These are phyloP conservation scores for Rhododendron molle DNA, from an alignment of 148 eudicot genomes.

Conservation along the genomic window DNA sequence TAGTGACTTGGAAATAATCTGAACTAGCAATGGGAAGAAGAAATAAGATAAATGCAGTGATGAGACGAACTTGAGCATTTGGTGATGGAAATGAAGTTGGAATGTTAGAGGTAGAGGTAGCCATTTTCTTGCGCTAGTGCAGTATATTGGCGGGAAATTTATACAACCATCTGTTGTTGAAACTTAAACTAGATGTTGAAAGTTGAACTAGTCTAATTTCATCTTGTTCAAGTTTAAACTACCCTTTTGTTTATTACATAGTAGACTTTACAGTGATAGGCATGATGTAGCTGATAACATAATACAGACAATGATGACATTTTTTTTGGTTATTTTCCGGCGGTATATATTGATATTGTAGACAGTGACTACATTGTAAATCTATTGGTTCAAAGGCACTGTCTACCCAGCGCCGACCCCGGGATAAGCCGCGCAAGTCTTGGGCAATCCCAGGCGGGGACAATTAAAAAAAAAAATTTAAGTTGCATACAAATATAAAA, in stretches of 20 bases:
- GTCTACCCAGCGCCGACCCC: too few species aligned
- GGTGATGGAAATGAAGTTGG: neutral
- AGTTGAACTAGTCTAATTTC: neutral
- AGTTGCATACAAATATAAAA: too few species aligned
- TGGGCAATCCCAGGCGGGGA: too few species aligned
- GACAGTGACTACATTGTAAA: too few species aligned
- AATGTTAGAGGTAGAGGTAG: neutral
- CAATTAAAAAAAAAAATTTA: too few species aligned
- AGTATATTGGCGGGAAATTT: neutral
- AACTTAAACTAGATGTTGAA: too few species aligned
- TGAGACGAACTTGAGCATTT: neutral
- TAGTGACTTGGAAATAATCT: slow-evolving; percentile 17
- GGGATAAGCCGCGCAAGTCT: too few species aligned
- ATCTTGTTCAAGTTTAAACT: too few species aligned
- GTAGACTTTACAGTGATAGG: neutral
- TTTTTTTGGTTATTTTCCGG: too few species aligned
- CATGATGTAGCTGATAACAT: neutral
- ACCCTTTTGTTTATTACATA: neutral
- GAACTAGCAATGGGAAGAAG: slow-evolving; percentile 11
- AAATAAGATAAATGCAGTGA: neutral
- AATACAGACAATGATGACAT: too few species aligned
- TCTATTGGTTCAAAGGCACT: too few species aligned
- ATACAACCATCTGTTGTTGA: neutral
- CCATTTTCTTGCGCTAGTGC: slow-evolving; percentile 1
- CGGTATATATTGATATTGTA: too few species aligned